Conservation (phyloP, 192 early-diverging fungal species). For the Dimargaris verticillata region DNA sequence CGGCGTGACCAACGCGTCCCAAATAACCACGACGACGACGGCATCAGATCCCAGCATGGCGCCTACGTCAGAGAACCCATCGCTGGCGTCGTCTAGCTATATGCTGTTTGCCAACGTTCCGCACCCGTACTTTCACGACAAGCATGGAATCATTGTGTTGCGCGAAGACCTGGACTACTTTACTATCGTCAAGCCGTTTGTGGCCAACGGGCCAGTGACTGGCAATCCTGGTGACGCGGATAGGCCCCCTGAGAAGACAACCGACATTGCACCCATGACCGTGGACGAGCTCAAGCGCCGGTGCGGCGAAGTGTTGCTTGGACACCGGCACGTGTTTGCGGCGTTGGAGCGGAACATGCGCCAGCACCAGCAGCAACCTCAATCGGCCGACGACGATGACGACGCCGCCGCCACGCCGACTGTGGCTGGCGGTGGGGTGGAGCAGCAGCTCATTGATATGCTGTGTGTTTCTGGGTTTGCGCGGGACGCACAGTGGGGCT, state of each 20-base stretch:
- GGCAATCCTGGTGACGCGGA: constrained; percentile 9
- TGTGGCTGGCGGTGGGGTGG: constrained; percentile 25
- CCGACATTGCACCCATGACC: constrained; percentile 19
- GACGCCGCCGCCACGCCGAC: neutral
- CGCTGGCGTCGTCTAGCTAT: constrained; percentile 6
- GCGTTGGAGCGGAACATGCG: constrained; percentile 59
- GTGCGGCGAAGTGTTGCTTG: constrained; percentile 42
- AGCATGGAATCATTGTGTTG: constrained; percentile 54
- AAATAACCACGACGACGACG: neutral
- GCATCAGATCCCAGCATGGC: constrained; percentile 10
- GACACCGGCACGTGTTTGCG: constrained; percentile 55
- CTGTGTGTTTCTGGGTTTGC: constrained; percentile 62
- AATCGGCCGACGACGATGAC: neutral
- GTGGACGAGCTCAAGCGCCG: constrained; percentile 38
- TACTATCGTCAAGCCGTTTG: constrained; percentile 23
- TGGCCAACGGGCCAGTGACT: neutral
- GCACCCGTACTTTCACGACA: constrained; percentile 25
- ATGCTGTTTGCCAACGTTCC: constrained; percentile 11
- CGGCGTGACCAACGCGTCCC: neutral
- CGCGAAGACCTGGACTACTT: constrained; percentile 70
- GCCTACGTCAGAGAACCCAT: constrained; percentile 10
- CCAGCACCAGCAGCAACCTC: constrained; percentile 19
- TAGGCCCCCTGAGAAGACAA: constrained; percentile 4
- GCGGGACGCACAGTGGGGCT: constrained; percentile 52
- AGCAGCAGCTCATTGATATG: constrained; percentile 73